Conservation (phyloP, 2,329 filamentous ascomycete species). For the Exophiala phaeomuriformis region DNA sequence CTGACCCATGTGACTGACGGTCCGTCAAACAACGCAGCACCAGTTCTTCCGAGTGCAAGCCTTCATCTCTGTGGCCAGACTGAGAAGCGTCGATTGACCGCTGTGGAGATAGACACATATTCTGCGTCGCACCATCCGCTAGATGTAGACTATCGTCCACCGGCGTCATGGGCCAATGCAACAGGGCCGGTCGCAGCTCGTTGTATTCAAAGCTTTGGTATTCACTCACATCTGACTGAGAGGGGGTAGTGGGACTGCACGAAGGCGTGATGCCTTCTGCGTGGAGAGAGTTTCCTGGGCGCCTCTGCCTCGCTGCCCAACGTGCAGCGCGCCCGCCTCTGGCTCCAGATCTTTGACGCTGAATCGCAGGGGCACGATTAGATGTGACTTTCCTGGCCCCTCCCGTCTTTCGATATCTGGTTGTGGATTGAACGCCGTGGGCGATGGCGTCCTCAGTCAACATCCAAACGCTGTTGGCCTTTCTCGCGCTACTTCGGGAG, state of each 20-base stretch:
- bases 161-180: conserved; percentile 17
- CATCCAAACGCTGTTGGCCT: conserved; percentile 68
- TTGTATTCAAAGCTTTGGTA: conserved; percentile 14
- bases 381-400: conserved; percentile 35
- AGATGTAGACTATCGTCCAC: conserved; percentile 9
- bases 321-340: conserved; percentile 38
- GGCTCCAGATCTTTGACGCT: conserved; percentile 37
- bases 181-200: conserved; percentile 1
- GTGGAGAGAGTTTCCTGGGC: conserved; percentile 12
- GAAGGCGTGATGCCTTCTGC: conserved; percentile 4
- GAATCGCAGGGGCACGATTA: conserved; percentile 35
- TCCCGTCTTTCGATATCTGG: conserved; percentile 55
- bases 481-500: conserved; percentile 49
- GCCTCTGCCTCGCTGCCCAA: conserved; percentile 28
- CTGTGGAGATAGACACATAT: conserved; percentile 4
- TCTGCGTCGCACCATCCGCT: conserved; percentile 5
- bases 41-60: conserved; percentile 4
- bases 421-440: conserved; percentile 77
- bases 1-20: conserved; percentile 5
- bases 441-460: conserved; percentile 62
- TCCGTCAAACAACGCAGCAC: conserved; percentile 8
- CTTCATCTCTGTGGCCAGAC: conserved; percentile 7
- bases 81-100: conserved; percentile 4
- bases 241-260: conserved; percentile 13
- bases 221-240: conserved; percentile 18